Base-by-base conservation (phyloP, 108 stramenopile species). In the Conticribra guillardii region DNA sequence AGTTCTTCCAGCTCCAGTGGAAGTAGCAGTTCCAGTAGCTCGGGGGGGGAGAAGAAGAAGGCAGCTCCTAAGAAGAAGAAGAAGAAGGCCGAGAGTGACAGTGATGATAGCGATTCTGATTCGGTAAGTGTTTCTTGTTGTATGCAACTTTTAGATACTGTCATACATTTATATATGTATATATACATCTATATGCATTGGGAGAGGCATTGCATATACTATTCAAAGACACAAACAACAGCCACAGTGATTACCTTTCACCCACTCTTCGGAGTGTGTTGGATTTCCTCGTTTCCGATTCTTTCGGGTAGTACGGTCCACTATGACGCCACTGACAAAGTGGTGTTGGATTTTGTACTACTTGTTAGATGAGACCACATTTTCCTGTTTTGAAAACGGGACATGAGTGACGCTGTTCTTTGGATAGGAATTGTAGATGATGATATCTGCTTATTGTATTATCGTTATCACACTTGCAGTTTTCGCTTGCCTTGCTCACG, bases 211-310 rank as follows among this genome's bases (percentile, higher is more conserved):
- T n/a, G n/a, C n/a, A n/a, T n/a, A n/a, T n/a, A n/a, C n/a, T n/a
- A n/a, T n/a, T n/a, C n/a, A n/a, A n/a, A n/a, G 26, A 18, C 1
- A n/a, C 0, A 62, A 46, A 1, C 0, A 4, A 29, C 32, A 29
- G 57, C 27, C 80, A 78, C 76, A n/a, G 70, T 78, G 76, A 78
- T 59, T 78, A 63, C 19, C 57, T 41, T 50, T 62, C 54, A 69
- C 37, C 37, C 37, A 41, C 37, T 41, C 37, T 11, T 9, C 37
- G 37, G 37, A 41, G 37, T 41, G 37, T 47, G 60, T 78, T 69
- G 88, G 90, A 95, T 94, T 98, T 98, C 97, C 97, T 98, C 97
- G 97, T 98, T 98, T 98, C 97, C 88, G 97, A 98, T 82, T 57
- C 54, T 46, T 63, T 73, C 41, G 66, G 60, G 60, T 56, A 47